Base-by-base conservation (phyloP, 495 filamentous ascomycete species). In the Aspergillus funiculosus region DNA sequence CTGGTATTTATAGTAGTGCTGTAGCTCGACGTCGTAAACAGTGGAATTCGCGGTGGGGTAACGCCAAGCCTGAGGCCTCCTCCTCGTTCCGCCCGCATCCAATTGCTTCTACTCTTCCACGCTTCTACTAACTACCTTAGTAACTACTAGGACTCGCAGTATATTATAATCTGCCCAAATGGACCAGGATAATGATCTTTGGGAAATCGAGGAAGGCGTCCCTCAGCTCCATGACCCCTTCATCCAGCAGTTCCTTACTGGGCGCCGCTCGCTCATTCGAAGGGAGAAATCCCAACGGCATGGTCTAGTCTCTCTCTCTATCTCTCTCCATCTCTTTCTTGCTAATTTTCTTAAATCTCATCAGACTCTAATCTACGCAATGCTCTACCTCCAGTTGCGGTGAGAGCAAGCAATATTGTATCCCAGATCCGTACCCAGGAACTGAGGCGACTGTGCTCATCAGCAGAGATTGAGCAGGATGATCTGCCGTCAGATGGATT, bases 251-350 rank as follows among this genome's bases (percentile, higher is more conserved):
- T 95, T 94, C 56, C 71, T 91, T 22, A 59, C 77, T 38, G 83
- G 85, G 7, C 80, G 91, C n/a, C 74, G 82, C 42, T 82, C 84
- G 6, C 71, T 96, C 31, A 85, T 94, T 37, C 73, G 68, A 5
- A 74, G 91, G 54, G 92, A 98, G 59, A 80, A 83, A 52, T 83
- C 83, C 52, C 78, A 86, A 48, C 79, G 91, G 35, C 90, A 88
- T 64, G 89, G 86, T 89, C 59, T 53, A 75, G 18, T 3, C 21
- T 19, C 4, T 18, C 20, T 18, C 22, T 17, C 28, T 39, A 17
- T 48, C 31, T 34, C 18, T 15, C 41, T n/a, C 8, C 11, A 1
- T 1, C 24, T 19, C n/a, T 34, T 18, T 30, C 7, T n/a, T 5
- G 39, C 43, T 32, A 29, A 43, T 20, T 31, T 19, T 42, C 13